Evolutionary conservation across 768 basidiomycete genomes (phyloP), one percentile per base, ranked within the genome.

Genomic region (Galerina marginata): DNA sequence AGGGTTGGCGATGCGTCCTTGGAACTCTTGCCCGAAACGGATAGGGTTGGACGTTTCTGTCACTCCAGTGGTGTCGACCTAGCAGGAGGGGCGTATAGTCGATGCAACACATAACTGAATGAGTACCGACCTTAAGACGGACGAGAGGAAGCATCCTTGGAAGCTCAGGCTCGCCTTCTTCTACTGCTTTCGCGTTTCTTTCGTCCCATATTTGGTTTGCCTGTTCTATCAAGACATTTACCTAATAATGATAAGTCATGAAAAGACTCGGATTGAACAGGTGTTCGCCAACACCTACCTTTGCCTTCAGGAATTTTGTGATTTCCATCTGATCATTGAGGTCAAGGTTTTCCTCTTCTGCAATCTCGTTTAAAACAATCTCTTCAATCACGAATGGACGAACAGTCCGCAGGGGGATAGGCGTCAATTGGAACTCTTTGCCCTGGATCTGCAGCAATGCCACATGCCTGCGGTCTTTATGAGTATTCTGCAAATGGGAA

Each of bases 21-120:
- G 85, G 73, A 98, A 98, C 72, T 96, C 93, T 72, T 96, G 95
- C 1, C 97, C 96, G 71, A 99, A 97, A 9, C 97, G 90, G 53
- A 96, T 90, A 23, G 96, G 96, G 72, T 99, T 99, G 55, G 92
- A 94, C 77, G 94, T 94, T 67, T 93, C 92, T 58, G 86, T 87
- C 7, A 95, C 91, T 44, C 91, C 92, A 0, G 96, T 93, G 0
- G 94, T 96, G 71, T 96, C 94, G 15, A 96, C 94, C 91, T 89
- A 46, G 15, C 38, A 26, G 51, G 36, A 36, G 37, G n/a, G 29
- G 29, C 7, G 0, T 33, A 33, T 33, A 43, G 43, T 39, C n/a
- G 1, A 33, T 11, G 23, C 37, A 54, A 42, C 16, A 58, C 59
- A 54, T 54, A 49, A 14, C 20, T 12, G 10, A 23, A 36, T 25